Conservation (phyloP, 345 rosid species). For the Carallia pectinifolia region DNA sequence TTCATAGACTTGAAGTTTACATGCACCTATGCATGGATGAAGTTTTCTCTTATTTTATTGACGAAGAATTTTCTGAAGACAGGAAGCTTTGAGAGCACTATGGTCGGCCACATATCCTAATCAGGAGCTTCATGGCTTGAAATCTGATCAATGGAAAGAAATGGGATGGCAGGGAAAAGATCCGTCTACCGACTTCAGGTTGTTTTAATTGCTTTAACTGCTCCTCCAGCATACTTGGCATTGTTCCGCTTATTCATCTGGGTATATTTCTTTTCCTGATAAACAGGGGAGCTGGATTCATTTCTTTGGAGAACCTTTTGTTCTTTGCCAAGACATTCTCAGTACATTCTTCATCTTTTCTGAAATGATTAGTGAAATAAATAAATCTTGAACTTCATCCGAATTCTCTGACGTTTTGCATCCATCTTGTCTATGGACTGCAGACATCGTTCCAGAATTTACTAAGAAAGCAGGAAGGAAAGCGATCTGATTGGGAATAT, state of each 20-base stretch:
- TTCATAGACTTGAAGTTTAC: background rate
- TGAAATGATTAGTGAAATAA: background rate
- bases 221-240: background rate
- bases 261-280: conserved; percentile 6
- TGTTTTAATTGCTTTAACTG: background rate
- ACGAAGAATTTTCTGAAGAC: conserved; percentile 5
- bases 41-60: background rate
- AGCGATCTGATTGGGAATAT: conserved; percentile 89
- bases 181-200: conserved; percentile 98
- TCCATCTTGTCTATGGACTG: background rate
- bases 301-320: conserved; percentile 83
- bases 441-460: conserved; percentile 75
- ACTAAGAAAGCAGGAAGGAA: conserved; percentile 70
- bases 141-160: conserved; percentile 92
- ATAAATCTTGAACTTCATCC: background rate
- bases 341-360: conserved; percentile 31
- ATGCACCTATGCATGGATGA: background rate
- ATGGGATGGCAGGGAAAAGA: conserved; percentile 99
- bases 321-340: conserved; percentile 90
- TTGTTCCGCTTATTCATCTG: background rate
- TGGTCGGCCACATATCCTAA: conserved; percentile 82
- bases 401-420: background rate
- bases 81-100: conserved; percentile 82
- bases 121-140: conserved; percentile 63
- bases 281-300: conserved; percentile 90